Evolutionary conservation across 2,329 filamentous ascomycete genomes (phyloP), one percentile per base, ranked within the genome.

Genomic region (Zymoseptoria ardabiliae): DNA sequence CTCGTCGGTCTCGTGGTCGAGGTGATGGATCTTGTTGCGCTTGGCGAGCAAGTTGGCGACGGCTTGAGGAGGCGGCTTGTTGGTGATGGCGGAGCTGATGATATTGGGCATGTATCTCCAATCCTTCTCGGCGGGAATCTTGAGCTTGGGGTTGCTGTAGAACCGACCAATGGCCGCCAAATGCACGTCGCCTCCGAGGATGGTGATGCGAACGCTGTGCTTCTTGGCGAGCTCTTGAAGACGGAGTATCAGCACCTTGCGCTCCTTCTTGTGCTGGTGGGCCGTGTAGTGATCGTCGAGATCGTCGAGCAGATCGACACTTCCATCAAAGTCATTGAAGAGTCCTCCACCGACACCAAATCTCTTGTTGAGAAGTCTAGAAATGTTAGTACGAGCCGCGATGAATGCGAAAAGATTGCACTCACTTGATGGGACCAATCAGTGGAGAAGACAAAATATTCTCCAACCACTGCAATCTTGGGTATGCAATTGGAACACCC

Each of bases 271-370:
- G 80, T 97, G 93, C 55, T 91, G 91, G 63, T 85, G 85, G 5
- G 92, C 90, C 1, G 93, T 97, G 78, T 97, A 97, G 68, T 87
- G 85, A 67, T 87, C 85, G 66, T 87, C 85, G 50, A 87, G 70
- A 64, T 87, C 84, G 62, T 87, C 85, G 6, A 87, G 74, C 48
- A 87, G 72, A 76, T 87, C 85, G 28, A 86, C 82, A 54, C 81
- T 78, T 48, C 93, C 93, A 68, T 97, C 93, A 66, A 97, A 97
- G 58, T 91, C 83, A 74, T 97, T 97, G 80, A 97, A 96, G 51
- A 97, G 79, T 56, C 86, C 85, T 54, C 91, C 92, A 4, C 88
- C 88, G 51, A 96, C 76, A 58, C 93, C 93, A 66, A 97, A 96
- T 23, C 92, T 85, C 73, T 92, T 89, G 78, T 96, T 94, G 68